Conservation (phyloP, 2,329 filamentous ascomycete genomes). For the Blumeriella jaapii region DNA sequence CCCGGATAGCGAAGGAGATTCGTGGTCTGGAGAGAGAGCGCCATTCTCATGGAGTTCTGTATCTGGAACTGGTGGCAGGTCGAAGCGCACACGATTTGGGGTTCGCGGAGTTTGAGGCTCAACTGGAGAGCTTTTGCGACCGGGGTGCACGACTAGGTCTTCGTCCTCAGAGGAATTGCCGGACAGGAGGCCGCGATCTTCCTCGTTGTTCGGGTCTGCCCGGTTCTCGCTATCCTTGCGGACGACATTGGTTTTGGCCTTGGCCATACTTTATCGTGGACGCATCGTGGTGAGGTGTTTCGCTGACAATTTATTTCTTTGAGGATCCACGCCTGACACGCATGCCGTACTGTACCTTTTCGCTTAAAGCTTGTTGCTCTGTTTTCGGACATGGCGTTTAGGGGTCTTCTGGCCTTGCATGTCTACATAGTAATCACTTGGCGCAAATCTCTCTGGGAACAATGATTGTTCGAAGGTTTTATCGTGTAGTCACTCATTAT, state of each 20-base stretch:
- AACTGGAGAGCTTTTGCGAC: constrained; percentile 8
- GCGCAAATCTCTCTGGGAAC: too few species aligned
- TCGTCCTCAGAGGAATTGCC: constrained; percentile 22
- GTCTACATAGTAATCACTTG: too few species aligned
- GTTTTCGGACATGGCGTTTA: too few species aligned
- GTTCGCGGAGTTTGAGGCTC: constrained; percentile 24
- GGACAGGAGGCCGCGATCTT: constrained; percentile 31
- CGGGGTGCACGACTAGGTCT: constrained; percentile 22
- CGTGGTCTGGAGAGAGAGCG: constrained; percentile 34
- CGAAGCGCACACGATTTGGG: constrained; percentile 27
- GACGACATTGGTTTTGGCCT: constrained; percentile 29
- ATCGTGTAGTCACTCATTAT: too few species aligned
- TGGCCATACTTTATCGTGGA: constrained; percentile 33
- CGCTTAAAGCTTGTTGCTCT: too few species aligned
- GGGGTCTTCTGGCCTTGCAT: too few species aligned
- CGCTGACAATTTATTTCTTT: too few species aligned
- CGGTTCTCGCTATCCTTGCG: constrained; percentile 20
- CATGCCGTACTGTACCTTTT: too few species aligned
- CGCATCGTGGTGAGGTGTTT: constrained; percentile 27
- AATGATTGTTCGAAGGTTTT: too few species aligned
- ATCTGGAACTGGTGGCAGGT: constrained; percentile 23
- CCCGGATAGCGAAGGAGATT: constrained; percentile 21
- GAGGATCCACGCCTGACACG: constrained; percentile 8
- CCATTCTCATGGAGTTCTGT: constrained; percentile 23
- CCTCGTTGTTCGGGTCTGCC: constrained; percentile 24